Evolutionary conservation across 192 early-diverging fungal genomes (phyloP).

Genomic region (Linnemannia hyalina): DNA sequence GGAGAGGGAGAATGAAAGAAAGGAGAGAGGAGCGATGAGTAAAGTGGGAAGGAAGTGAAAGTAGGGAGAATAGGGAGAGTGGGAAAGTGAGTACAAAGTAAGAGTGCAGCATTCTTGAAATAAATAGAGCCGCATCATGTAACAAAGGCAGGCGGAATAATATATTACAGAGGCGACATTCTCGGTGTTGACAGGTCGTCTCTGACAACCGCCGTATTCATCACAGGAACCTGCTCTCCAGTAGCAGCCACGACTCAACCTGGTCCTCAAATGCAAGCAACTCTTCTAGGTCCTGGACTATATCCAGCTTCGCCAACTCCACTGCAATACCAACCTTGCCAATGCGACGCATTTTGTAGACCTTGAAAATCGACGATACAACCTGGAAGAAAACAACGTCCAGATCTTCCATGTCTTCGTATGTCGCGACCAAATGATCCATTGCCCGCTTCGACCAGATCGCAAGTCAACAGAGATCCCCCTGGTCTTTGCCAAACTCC

Average conservation of each 20-base stretch:
- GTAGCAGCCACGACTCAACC: background rate
- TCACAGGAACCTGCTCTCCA: background rate
- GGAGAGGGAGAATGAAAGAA: background rate
- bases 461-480: conserved; percentile 2
- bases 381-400: conserved; percentile 11
- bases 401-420: background rate
- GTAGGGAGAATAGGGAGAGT: too few species aligned
- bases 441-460: conserved; percentile 1
- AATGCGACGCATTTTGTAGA: background rate
- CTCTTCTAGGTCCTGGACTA: background rate
- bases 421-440: background rate
- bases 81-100: too few species aligned
- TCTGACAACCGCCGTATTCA: background rate
- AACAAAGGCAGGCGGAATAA: too few species aligned
- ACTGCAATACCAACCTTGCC: background rate
- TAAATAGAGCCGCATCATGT: too few species aligned
- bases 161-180: too few species aligned
- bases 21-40: too few species aligned
- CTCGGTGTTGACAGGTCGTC: background rate
- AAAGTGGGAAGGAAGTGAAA: too few species aligned
- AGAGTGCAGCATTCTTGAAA: too few species aligned
- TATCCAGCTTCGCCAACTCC: too few species aligned
- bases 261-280: conserved; percentile 4
- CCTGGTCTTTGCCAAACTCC: background rate
- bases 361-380: too few species aligned